A percentile compares a stretch with the other conserved stretches of the same genome.
These are phyloP conservation scores for Fusarium sacchari DNA, from an alignment of 2,329 filamentous ascomycete genomes.

Conservation along the genomic window DNA sequence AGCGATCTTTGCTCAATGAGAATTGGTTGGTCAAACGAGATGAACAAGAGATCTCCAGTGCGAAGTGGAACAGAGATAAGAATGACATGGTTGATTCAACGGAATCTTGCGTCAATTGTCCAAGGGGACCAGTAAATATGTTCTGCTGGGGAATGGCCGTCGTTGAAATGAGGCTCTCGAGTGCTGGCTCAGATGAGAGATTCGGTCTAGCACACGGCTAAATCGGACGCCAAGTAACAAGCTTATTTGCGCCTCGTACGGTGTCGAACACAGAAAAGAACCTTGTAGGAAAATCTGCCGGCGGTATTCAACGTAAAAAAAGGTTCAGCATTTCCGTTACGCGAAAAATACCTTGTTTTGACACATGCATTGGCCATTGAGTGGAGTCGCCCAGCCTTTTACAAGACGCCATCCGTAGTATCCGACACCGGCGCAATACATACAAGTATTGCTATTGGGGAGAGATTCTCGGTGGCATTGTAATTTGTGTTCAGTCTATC, in stretches of 20 bases:
- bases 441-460: constrained; percentile 10
- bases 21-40: neutral
- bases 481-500: neutral
- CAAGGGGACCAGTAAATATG: rapidly evolving
- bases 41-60: neutral
- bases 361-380: constrained; percentile 23
- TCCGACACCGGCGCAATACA: constrained; percentile 18
- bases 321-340: constrained; percentile 26
- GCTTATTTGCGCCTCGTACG: constrained; percentile 10
- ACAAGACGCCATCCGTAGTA: constrained; percentile 1
- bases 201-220: constrained; percentile 10
- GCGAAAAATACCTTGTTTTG: constrained; percentile 32
- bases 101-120: neutral
- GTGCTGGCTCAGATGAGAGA: neutral
- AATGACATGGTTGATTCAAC: neutral
- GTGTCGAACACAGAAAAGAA: neutral
- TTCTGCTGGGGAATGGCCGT: neutral
- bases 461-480: neutral
- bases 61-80: constrained; percentile 7
- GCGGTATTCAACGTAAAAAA: neutral
- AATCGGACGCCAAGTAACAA: constrained; percentile 16
- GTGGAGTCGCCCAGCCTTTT: constrained; percentile 23
- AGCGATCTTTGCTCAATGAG: constrained; percentile 32
- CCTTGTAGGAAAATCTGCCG: neutral
- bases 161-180: constrained; percentile 16